A percentile compares a stretch with the other conserved stretches of the same genome.
These are phyloP conservation scores for Mitragyna speciosa DNA, from an alignment of 257 asterid species.

Conservation along the genomic window DNA sequence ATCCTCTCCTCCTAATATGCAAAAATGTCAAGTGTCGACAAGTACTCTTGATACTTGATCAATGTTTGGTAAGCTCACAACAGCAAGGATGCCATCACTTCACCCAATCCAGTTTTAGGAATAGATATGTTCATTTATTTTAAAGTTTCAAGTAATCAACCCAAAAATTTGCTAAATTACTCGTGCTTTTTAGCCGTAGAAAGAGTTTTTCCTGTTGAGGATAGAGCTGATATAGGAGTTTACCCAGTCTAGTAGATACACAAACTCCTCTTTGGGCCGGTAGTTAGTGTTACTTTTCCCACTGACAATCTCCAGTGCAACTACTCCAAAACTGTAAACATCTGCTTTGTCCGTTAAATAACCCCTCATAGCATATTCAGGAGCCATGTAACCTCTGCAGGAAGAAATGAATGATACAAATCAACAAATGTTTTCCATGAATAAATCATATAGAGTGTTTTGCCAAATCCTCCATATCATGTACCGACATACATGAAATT, in stretches of 20 bases:
- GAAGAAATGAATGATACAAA: background rate
- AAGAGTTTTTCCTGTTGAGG: background rate
- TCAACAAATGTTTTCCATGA: background rate
- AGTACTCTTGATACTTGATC: background rate
- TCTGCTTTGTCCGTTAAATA: conserved; percentile 53
- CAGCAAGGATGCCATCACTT: background rate
- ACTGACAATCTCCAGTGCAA: conserved; percentile 47
- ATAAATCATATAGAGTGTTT: background rate
- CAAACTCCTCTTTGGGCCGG: conserved; percentile 53
- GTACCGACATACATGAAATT: background rate
- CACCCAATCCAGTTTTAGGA: background rate
- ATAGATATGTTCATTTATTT: background rate
- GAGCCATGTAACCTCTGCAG: conserved; percentile 50
- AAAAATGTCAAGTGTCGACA: background rate
- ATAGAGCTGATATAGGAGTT: background rate
- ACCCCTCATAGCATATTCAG: conserved; percentile 55
- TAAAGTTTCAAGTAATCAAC: background rate
- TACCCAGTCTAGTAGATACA: conserved; percentile 57
- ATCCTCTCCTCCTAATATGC: background rate
- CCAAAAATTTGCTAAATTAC: background rate
- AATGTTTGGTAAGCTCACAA: background rate
- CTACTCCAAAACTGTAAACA: conserved; percentile 49
- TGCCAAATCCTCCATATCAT: background rate
- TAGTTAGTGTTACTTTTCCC: conserved; percentile 52
- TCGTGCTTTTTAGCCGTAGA: background rate